Evolutionary conservation across 257 asterid genomes (phyloP), one percentile per base, ranked within the genome.

Genomic region (Datura wrightii): DNA sequence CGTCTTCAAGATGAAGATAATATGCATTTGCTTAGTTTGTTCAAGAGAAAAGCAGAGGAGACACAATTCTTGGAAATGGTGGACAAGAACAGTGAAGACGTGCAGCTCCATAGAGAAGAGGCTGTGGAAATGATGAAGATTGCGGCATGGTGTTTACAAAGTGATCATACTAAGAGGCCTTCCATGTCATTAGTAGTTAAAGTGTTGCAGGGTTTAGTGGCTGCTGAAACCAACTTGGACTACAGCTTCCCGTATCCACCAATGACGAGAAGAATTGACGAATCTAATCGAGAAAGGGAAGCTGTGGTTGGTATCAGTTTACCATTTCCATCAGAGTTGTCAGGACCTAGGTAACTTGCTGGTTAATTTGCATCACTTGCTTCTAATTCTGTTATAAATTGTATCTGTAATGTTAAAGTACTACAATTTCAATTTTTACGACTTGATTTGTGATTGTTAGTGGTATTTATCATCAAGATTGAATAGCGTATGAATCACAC

Each of bases 141-240:
- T 70, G 87, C 87, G 1, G 89, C 79, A 1, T 85, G 85, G 85
- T 87, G 90, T 79, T 67, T 87, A 55, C 86, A 85, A 48, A 70
- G 70, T 39, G 87, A 87, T 83, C 80, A 42, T 54, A 87, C 82
- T 10, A 82, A 42, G 53, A 85, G 90, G 80, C 90, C 90, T 66
- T 58, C 86, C 58, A 87, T 85, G 88, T 87, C 90, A 0, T 6
- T 79, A 18, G 86, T 85, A 13, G 86, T 83, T 81, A 83, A 85
- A 65, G 88, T 85, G 3, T 58, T 87, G 39, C 86, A 87, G 10
- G 88, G 85, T 14, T 62, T 79, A n/a, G 71, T 79, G 14, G 80
- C 79, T 19, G 70, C 54, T 55, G 86, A 87, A 56, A 46, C 52
- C 4, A 34, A 79, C 13, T 50, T 76, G 52, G 84, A 83, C 65